Percentiles rank a stretch among this genome's conserved stretches.
These are phyloP conservation scores for Zasmidium cellare DNA, from an alignment of 2,329 filamentous ascomycete genomes.

Conservation along the genomic window DNA sequence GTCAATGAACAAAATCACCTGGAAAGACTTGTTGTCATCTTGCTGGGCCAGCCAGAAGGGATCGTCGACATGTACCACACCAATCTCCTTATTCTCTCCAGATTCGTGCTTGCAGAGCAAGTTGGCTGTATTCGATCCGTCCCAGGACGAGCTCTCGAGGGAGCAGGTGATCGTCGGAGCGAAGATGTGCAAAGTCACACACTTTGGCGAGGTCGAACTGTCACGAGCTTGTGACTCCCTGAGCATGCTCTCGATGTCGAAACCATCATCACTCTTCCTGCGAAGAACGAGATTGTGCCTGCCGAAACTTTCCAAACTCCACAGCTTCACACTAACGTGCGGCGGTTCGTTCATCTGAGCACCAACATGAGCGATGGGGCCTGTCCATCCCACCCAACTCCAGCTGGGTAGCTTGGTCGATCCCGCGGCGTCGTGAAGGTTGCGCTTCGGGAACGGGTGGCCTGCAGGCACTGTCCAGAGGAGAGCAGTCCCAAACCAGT, in stretches of 20 bases:
- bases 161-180: not conserved
- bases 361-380: not conserved
- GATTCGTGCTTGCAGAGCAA: not conserved
- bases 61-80: not conserved
- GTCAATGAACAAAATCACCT: not conserved
- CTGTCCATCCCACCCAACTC: not conserved
- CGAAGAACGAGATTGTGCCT: not conserved
- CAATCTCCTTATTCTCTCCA: not conserved
- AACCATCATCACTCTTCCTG: not conserved
- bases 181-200: not conserved
- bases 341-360: not conserved
- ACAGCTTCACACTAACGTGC: not conserved
- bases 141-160: not conserved
- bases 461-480: not conserved
- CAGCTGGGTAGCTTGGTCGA: not conserved
- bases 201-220: not conserved
- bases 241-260: not conserved
- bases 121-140: not conserved
- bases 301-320: not conserved
- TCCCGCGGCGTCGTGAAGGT: not conserved
- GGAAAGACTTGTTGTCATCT: not conserved
- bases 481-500: not conserved
- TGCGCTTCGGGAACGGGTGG: not conserved
- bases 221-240: not conserved
- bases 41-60: not conserved